Evolutionary conservation across 2,329 filamentous ascomycete genomes (phyloP), one percentile per base, ranked within the genome.

Genomic region (Colletotrichum sp.): DNA sequence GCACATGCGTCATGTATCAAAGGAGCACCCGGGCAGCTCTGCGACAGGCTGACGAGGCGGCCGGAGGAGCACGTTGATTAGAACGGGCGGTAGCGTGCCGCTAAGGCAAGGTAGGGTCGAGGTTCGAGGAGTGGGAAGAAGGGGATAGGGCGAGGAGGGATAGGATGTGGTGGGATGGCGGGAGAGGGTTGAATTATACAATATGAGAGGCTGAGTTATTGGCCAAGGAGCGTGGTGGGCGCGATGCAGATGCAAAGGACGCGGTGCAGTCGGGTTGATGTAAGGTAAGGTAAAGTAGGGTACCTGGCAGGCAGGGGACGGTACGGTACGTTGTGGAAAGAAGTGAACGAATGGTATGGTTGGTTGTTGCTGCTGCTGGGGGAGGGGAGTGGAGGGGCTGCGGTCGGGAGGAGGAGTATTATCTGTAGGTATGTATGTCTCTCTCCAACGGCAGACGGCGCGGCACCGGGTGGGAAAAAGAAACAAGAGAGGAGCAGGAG

Each of bases 1-100:
- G 63, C 58, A 61, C 52, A 70, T 76, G 76, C 76, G 76, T 77
- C 74, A 77, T 76, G 76, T 76, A 77, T 72, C 74, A 70, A 66
- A 76, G 76, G 67, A 76, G 68, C 67, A 76, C 76, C 67, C 76
- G 52, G 71, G 48, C 64, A 76, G 73, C 58, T 77, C 55, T 76
- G 73, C 75, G 69, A 77, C 73, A 77, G 73, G 68, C 69, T 77
- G 64, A 32, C 64, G 67, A 69, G 65, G 68, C 73, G 59, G 73
- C 48, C 73, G 61, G 62, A 66, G 69, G 43, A 64, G 69, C 73
- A 73, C 70, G 63, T 52, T 75, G 69, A 52, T 68, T 73, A 68
- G 73, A n/a, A 75, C 58, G 69, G 68, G 56, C 63, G 61, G 56
- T 72, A 73, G 63, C 69, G 69, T 66, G 59, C 64, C 66, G 74